Base-by-base conservation (phyloP, 106 monocot genomes). In the Allium sativum region DNA sequence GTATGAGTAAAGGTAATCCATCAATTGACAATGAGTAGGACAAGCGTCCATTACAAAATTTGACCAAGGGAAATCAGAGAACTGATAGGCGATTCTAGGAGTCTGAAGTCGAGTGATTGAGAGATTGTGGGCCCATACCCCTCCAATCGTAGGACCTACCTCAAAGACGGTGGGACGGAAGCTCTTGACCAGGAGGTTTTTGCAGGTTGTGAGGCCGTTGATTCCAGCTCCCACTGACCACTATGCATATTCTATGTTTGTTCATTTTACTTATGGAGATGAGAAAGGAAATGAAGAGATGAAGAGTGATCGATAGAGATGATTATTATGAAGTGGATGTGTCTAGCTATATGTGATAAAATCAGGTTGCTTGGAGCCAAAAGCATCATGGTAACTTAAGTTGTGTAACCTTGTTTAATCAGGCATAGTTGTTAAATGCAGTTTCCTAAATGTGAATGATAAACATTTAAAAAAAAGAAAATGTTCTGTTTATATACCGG, bases 11-110 rank as follows among this genome's bases (percentile, higher is more conserved):
- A 52, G 51, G 51, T 52, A 52, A 12, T 52, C 51, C 72, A 65
- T 14, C 10, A 86, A 75, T 64, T 78, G 56, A 12, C 10, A 0
- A 60, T 72, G 68, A 44, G 56, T 62, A 11, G 78, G 85, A 62
- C n/a, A 56, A 21, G 6, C 21, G 14, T 75, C 81, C 16, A 47
- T 59, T 21, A 74, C 64, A 0, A 41, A 2, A 18, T 15, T 53
- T 42, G 78, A 75, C 85, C 85, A 85, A 21, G 81, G 81, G 56
- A 72, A 81, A 55, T 85, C 81, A 61, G 81, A 68, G 72, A 75
- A 85, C 58, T 58, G 18, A 64, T 78, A 81, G 22, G 56, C 31
- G 10, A 42, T 8, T 14, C 42, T 55, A 41, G 78, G 71, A 13
- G 74, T 47, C 72, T 85, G 85, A 21, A 85, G 85, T 61, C 70